phyloP scores from a whole-genome alignment of 306 rosid genomes.

The Pyrus bretschneideri region DNA sequence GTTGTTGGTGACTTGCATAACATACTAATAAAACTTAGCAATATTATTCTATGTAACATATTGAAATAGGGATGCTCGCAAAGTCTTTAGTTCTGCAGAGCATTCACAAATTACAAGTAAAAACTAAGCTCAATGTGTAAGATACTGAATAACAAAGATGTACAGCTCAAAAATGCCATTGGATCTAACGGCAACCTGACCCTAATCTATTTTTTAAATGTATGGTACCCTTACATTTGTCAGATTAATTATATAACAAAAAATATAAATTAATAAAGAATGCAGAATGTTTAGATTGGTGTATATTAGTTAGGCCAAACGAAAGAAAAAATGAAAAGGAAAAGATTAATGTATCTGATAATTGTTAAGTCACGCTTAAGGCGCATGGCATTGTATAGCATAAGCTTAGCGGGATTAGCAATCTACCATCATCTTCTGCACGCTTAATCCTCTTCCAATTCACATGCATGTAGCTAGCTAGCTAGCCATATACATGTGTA shows the following conservation, averaged over 20 bases:
- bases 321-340: neutral
- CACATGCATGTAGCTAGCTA: neutral
- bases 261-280: neutral
- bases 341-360: neutral
- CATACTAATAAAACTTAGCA: neutral
- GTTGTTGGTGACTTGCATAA: neutral
- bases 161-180: slow-evolving; percentile 31
- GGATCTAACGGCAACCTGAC: slow-evolving; percentile 39
- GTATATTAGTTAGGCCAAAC: neutral
- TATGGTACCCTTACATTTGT: slow-evolving; percentile 20
- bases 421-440: slow-evolving; percentile 28
- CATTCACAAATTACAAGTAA: neutral
- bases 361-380: slow-evolving; percentile 18
- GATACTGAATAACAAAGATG: neutral
- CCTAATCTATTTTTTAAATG: slow-evolving; percentile 28
- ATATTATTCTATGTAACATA: neutral
- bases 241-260: neutral
- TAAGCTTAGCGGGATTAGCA: slow-evolving; percentile 31
- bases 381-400: slow-evolving; percentile 30
- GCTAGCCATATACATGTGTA: neutral
- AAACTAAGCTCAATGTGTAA: neutral
- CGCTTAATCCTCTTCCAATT: slow-evolving; percentile 5
- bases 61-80: neutral
- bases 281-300: neutral
- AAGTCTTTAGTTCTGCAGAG: slow-evolving; percentile 10